These are phyloP conservation scores for Ceriops zippeliana DNA, from an alignment of 345 rosid species.

Conservation along the genomic window DNA sequence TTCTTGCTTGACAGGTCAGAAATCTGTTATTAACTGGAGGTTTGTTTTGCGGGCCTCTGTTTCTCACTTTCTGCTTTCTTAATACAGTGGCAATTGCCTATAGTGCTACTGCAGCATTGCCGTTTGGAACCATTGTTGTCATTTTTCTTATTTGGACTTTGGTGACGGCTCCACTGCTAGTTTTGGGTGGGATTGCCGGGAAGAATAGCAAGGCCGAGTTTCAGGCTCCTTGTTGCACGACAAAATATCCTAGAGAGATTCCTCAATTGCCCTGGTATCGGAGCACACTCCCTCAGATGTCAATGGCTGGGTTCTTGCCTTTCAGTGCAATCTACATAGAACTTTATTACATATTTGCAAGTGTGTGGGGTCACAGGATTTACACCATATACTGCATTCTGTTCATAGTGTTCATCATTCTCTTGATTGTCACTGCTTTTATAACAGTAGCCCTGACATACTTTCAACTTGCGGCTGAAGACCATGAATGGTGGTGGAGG, in stretches of 20 bases:
- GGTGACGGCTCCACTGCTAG: conserved; percentile 28
- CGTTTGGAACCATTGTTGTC: conserved; percentile 30
- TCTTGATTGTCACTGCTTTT: conserved; percentile 32
- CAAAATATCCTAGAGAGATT: conserved; percentile 34
- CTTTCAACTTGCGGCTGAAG: conserved; percentile 38
- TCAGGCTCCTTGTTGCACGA: conserved; percentile 31
- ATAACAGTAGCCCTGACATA: conserved; percentile 36
- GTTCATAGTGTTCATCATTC: conserved; percentile 34
- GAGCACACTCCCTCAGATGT: conserved; percentile 32
- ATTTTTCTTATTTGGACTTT: conserved; percentile 30
- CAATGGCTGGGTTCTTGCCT: conserved; percentile 33
- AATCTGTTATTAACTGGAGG: conserved; percentile 27
- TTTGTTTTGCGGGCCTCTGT: conserved; percentile 29
- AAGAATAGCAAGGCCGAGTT: conserved; percentile 34
- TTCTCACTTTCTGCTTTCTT: conserved; percentile 30
- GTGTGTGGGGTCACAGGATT: conserved; percentile 37
- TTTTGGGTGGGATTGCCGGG: conserved; percentile 31
- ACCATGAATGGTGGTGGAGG: conserved; percentile 41
- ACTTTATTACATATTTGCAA: conserved; percentile 34
- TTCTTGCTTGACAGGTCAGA: conserved; percentile 21
- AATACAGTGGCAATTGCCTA: conserved; percentile 32
- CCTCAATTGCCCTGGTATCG: conserved; percentile 34
- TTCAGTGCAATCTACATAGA: conserved; percentile 36
- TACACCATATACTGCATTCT: conserved; percentile 33
- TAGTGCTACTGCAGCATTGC: conserved; percentile 33